Base-by-base conservation (phyloP, 2,329 filamentous ascomycete genomes). In the Cryphonectria parasitica region DNA sequence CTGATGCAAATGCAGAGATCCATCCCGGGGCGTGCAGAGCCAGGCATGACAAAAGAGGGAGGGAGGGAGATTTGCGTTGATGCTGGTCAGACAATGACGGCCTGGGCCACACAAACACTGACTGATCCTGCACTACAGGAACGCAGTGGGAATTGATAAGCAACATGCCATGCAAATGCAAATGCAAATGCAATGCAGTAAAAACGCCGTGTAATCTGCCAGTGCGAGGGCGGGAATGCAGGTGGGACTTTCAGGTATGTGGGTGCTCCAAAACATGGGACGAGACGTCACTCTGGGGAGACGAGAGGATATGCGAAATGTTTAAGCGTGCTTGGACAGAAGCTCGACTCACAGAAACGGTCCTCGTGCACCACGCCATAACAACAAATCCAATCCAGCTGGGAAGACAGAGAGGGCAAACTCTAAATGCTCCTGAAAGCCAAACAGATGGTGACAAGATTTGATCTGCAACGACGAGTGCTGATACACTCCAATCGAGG, bases 301-400 rank as follows among this genome's bases (percentile, higher is more conserved):
- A 39, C n/a, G 31, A 61, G 58, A 61, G 34, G 31, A 13, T 19
- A 31, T 58, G 25, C 61, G 5, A 28, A 31, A 45, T 25, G 19
- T 4, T 39, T 22, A 34, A 54, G 22, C 19, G 10, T 60, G 52
- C 11, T 10, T 67, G 52, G 36, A 28, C 25, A 36, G 64, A 39
- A 17, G 41, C 5, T 25, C 10, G 41, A 71, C 70, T 69, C 69
- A 71, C 70, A 71, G 67, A 68, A 67, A 71, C 64, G 52, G 49
- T n/a, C 69, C 70, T 71, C 70, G 65, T 64, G 70, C 64, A 58
- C 70, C 66, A 69, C 70, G 70, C 70, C 70, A 71, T 71, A 71
- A 71, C 70, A 69, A 60, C 67, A 49, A 56, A 28, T 56, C 19
- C 61, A 39, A 25, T 13, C 28, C 56, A 36, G 28, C 31, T 11